Conservation (phyloP, 139 green algal genomes). For the Chlorella sp. region DNA sequence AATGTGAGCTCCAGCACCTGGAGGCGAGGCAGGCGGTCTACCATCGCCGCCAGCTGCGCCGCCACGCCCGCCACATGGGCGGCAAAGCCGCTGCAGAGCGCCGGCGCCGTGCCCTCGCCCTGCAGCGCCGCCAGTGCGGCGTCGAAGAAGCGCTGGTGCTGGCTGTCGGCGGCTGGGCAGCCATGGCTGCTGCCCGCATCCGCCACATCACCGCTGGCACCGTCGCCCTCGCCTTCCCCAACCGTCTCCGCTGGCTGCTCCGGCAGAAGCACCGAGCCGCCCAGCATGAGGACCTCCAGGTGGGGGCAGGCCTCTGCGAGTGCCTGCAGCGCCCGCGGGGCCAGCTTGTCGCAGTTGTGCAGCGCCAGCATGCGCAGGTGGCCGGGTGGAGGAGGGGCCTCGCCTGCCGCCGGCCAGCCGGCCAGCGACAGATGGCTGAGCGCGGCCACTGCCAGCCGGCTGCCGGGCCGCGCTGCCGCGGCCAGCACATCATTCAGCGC, state of each 20-base stretch:
- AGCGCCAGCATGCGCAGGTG: constrained; percentile 58
- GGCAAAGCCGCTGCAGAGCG: not conserved
- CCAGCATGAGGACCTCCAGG: constrained; percentile 69
- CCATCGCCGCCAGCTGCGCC: constrained; percentile 33
- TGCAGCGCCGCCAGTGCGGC: not conserved
- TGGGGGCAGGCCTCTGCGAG: constrained; percentile 58
- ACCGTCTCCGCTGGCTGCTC: not conserved
- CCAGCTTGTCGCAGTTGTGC: constrained; percentile 65
- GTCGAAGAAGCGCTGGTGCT: not conserved
- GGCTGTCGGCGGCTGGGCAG: not conserved
- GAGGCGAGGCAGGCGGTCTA: constrained; percentile 54
- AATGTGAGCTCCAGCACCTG: constrained; percentile 74
- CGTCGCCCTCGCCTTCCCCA: no score
- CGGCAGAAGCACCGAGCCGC: constrained; percentile 49
- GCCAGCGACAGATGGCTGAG: constrained; percentile 46
- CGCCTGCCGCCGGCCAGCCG: not conserved
- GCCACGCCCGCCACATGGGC: constrained; percentile 3
- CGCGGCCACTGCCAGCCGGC: not conserved
- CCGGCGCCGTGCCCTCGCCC: not conserved
- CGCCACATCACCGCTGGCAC: not conserved
- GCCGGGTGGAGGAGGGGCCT: not conserved
- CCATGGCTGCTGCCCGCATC: not conserved
- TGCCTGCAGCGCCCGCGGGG: constrained; percentile 27
- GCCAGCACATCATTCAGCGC: constrained; percentile 55
- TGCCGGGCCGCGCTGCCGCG: constrained; percentile 6